Conservation (phyloP, 1,139 yeast species). For the Kodamaea plutei region DNA sequence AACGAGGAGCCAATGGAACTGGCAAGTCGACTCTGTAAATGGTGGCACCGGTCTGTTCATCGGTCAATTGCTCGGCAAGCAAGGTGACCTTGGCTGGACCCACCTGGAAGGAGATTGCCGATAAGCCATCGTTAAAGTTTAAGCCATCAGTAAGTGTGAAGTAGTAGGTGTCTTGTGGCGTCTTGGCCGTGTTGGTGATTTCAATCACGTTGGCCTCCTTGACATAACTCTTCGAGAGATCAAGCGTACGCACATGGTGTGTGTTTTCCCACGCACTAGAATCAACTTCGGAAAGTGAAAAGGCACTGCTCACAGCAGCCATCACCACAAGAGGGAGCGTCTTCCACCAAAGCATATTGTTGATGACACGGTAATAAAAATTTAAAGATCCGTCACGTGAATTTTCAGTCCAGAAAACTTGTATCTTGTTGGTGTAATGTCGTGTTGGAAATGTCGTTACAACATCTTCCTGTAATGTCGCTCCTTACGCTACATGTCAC, state of each 20-base stretch:
- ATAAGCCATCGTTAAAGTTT: constrained; percentile 40
- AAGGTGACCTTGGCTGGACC: constrained; percentile 23
- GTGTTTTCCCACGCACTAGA: constrained; percentile 40
- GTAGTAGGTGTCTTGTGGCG: constrained; percentile 54
- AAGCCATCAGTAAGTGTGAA: constrained; percentile 49
- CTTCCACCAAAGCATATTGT: constrained; percentile 3
- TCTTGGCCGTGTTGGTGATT: constrained; percentile 54
- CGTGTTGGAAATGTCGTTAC: too few species aligned
- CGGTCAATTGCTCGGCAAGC: constrained; percentile 19
- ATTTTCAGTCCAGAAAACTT: too few species aligned
- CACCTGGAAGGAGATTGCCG: constrained; percentile 42
- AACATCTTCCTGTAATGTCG: too few species aligned
- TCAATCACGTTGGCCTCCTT: constrained; percentile 57
- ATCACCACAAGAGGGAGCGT: background rate
- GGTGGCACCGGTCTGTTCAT: constrained; percentile 25
- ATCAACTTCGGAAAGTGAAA: constrained; percentile 8
- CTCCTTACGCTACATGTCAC: too few species aligned
- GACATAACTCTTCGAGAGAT: constrained; percentile 62
- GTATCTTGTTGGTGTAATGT: too few species aligned
- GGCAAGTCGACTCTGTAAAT: constrained; percentile 49
- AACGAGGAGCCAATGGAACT: constrained; percentile 63
- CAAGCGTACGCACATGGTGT: constrained; percentile 49
- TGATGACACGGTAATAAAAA: background rate
- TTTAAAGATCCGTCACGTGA: too few species aligned
- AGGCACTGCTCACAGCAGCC: constrained; percentile 7